Evolutionary conservation across 352 stramenopile genomes (phyloP).

Genomic region (Pythium aphanidermatum): DNA sequence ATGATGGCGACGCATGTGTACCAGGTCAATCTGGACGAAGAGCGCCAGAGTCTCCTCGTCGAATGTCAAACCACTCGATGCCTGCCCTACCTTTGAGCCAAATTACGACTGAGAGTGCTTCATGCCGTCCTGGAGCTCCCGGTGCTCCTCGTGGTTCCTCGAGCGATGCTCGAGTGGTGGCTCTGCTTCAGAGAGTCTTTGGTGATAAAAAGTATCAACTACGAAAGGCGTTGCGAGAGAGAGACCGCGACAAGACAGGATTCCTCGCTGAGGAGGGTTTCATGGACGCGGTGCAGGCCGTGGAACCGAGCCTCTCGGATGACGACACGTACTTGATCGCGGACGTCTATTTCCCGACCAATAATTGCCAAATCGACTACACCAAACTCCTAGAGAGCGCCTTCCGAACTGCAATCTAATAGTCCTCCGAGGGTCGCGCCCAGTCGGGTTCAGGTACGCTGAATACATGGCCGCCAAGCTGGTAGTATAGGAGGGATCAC

Average conservation of each 20-base stretch:
- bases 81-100: no score
- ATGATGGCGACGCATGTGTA: neutral
- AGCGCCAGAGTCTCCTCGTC: no score
- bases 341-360: conserved; percentile 66
- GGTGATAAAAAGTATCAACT: conserved; percentile 58
- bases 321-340: conserved; percentile 71
- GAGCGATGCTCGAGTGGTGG: conserved; percentile 28
- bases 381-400: conserved; percentile 52
- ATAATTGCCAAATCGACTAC: conserved; percentile 69
- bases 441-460: conserved; percentile 51
- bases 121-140: neutral
- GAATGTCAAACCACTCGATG: no score
- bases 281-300: conserved; percentile 57
- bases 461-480: conserved; percentile 72
- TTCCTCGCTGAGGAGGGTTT: conserved; percentile 64
- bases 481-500: conserved; percentile 1
- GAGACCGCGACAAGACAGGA: conserved; percentile 49
- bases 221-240: conserved; percentile 54
- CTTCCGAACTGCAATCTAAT: conserved; percentile 38
- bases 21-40: neutral
- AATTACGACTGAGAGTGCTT: neutral
- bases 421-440: conserved; percentile 35
- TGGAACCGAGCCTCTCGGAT: conserved; percentile 57
- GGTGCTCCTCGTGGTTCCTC: neutral
- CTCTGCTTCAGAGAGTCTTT: conserved; percentile 51